These are phyloP conservation scores for Waitea zeae DNA, from an alignment of 1,284 basidiomycete genomes.

Conservation along the genomic window DNA sequence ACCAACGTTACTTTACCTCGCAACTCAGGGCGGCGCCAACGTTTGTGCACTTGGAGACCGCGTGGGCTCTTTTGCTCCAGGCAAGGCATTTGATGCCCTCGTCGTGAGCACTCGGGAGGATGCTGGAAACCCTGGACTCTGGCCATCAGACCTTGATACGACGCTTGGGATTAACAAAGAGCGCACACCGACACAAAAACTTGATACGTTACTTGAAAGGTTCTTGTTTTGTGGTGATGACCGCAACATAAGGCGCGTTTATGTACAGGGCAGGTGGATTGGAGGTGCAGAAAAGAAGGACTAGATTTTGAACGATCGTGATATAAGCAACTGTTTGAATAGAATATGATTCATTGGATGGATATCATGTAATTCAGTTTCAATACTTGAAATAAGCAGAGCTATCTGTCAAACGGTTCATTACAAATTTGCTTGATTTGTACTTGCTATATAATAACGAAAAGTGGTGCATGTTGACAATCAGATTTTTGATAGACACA, in stretches of 20 bases:
- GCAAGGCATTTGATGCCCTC: constrained; percentile 87
- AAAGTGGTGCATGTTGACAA: too few species aligned
- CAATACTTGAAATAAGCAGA: too few species aligned
- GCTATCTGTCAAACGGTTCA: too few species aligned
- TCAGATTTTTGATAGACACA: too few species aligned
- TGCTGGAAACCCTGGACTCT: constrained; percentile 43
- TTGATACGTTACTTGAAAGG: constrained; percentile 41
- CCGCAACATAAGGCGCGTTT: constrained; percentile 73
- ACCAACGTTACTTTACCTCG: constrained; percentile 73
- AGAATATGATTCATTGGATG: too few species aligned
- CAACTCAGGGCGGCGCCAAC: constrained; percentile 82
- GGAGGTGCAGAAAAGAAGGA: too few species aligned
- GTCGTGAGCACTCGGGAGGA: constrained; percentile 36
- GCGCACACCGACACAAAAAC: constrained; percentile 11
- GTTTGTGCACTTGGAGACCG: constrained; percentile 58
- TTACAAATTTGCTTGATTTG: too few species aligned
- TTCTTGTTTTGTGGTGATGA: constrained; percentile 82
- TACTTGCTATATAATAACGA: too few species aligned
- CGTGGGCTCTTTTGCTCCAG: constrained; percentile 66
- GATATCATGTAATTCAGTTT: too few species aligned
- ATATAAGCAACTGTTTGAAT: too few species aligned
- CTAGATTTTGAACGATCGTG: too few species aligned
- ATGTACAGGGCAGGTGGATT: constrained; percentile 70
- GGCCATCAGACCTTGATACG: constrained; percentile 25
- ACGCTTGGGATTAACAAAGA: constrained; percentile 12